Evolutionary conservation across 768 basidiomycete species (phyloP).

Genomic region (Hysterangium stoloniferum): DNA sequence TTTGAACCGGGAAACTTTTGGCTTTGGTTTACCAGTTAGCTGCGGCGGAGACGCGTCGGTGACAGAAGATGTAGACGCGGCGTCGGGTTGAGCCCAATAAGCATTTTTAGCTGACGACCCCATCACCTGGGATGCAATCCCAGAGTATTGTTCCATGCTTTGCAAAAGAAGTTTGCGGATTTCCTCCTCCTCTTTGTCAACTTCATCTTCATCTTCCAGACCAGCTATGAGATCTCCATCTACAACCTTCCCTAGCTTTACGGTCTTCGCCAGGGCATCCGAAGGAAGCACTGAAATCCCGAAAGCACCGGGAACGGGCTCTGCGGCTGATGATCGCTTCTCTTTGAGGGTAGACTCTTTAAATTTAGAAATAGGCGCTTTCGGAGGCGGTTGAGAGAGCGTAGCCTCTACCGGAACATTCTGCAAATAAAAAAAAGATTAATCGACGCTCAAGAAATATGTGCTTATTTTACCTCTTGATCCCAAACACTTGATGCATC

Average conservation of each 20-base stretch:
- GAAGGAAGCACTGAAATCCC: constrained; percentile 37
- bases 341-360: background rate
- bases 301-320: constrained; percentile 29
- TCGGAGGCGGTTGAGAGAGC: constrained; percentile 31
- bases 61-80: background rate
- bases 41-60: background rate
- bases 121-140: constrained; percentile 5
- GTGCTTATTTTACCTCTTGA: constrained; percentile 30
- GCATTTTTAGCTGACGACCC: background rate
- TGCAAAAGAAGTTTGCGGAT: constrained; percentile 26
- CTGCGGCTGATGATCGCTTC: constrained; percentile 22
- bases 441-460: background rate
- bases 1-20: constrained; percentile 3
- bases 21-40: background rate
- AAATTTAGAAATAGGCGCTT: constrained; percentile 54
- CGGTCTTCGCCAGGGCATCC: constrained; percentile 41
- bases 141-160: constrained; percentile 8
- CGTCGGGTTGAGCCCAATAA: constrained; percentile 2
- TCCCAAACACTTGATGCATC: constrained; percentile 33
- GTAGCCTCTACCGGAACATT: constrained; percentile 37
- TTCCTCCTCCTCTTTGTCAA: constrained; percentile 28
- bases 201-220: constrained; percentile 37
- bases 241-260: constrained; percentile 52
- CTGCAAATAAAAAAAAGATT: constrained; percentile 21
- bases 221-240: constrained; percentile 42